A percentile compares a stretch with the other conserved stretches of the same genome.
Conservation (phyloP, 371 early-diverging fungal genomes). For the Smittium culicis region DNA sequence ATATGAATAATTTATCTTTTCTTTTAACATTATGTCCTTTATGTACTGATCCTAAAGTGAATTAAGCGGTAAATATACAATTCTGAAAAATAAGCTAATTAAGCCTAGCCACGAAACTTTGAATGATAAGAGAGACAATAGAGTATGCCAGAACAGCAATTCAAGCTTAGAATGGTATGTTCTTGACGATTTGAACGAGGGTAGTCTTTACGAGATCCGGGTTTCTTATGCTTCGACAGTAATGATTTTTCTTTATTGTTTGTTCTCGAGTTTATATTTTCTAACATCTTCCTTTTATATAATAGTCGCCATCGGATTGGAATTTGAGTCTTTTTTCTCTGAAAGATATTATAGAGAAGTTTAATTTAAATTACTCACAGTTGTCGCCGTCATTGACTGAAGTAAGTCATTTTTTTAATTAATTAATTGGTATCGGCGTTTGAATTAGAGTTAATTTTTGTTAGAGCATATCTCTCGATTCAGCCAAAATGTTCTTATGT, state of each 20-base stretch:
- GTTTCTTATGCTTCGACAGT: conserved; percentile 1
- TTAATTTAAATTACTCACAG: not conserved
- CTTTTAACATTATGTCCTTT: not conserved
- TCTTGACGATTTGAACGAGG: not conserved
- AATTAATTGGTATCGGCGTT: too few relatives aligned
- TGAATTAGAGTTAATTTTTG: not conserved
- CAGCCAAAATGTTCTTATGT: not conserved
- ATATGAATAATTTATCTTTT: not conserved
- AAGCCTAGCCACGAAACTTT: not conserved
- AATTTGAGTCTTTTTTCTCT: not conserved
- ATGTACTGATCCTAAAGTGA: not conserved
- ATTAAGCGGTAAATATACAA: not conserved
- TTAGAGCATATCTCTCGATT: not conserved
- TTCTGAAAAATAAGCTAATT: not conserved
- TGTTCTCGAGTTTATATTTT: too few relatives aligned
- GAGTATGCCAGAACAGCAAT: not conserved
- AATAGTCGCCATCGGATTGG: conserved; percentile 1
- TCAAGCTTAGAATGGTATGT: not conserved
- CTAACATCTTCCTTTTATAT: not conserved
- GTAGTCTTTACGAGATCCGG: not conserved
- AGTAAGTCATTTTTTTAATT: too few relatives aligned
- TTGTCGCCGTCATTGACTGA: too few relatives aligned
- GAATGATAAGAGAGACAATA: not conserved
- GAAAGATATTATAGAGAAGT: not conserved
- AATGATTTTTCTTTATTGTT: not conserved